phyloP scores from a whole-genome alignment of 2,329 filamentous ascomycete species.

The Alternaria arborescens region DNA sequence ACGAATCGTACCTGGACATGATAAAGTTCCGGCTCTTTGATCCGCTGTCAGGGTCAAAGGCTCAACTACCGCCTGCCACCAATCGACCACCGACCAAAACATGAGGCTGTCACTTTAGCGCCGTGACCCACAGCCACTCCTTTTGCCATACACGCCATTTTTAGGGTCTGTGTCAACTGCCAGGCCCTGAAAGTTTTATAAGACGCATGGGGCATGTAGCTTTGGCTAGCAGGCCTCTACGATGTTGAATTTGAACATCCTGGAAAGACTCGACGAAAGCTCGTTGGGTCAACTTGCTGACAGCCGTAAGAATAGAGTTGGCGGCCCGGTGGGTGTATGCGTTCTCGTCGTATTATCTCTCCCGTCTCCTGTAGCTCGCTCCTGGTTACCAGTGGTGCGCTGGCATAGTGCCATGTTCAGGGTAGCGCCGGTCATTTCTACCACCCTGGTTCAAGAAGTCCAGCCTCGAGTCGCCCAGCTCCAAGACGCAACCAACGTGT shows the following conservation, averaged over 20 bases:
- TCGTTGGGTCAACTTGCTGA: background rate
- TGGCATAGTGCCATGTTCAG: background rate
- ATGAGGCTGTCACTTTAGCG: conserved; percentile 3
- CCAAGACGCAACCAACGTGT: background rate
- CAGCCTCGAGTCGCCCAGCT: background rate
- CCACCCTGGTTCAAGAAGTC: background rate
- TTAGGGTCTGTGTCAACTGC: background rate
- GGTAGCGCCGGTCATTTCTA: background rate
- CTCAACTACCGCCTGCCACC: background rate
- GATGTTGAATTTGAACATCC: background rate
- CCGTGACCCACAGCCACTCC: background rate
- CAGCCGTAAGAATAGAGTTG: background rate
- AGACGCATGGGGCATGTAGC: background rate
- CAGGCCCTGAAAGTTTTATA: background rate
- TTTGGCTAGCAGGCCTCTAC: conserved; percentile 1
- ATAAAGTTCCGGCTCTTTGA: conserved; percentile 1
- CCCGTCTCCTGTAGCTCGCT: background rate
- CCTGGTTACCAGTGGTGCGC: background rate
- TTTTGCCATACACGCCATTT: background rate
- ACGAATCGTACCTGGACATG: background rate
- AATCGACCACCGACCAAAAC: background rate
- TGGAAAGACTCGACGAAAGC: background rate
- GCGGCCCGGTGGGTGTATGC: background rate
- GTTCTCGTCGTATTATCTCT: background rate
- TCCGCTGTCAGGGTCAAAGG: conserved; percentile 2